phyloP scores from a whole-genome alignment of 331 rosid species.

The Rosa hybrid region DNA sequence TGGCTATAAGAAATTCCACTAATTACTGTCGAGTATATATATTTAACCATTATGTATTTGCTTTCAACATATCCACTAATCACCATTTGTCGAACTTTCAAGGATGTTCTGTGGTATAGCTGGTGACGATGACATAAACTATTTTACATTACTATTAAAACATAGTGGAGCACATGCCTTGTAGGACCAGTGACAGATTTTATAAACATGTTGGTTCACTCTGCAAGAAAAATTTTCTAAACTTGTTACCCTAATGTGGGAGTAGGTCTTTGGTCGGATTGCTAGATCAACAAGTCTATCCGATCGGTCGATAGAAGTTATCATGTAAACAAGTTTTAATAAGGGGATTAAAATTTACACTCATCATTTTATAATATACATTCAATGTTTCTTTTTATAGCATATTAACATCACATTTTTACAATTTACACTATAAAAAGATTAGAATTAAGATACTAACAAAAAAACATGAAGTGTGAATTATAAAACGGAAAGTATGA shows the following conservation, averaged over 20 bases:
- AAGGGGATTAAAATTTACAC: too few relatives aligned
- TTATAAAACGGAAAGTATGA: too few relatives aligned
- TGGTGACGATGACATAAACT: neutral
- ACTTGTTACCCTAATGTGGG: neutral
- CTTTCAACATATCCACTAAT: constrained; percentile 2
- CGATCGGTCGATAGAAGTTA: neutral
- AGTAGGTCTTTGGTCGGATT: neutral
- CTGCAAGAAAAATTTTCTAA: neutral
- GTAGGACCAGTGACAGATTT: neutral
- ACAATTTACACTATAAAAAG: too few relatives aligned
- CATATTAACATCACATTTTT: too few relatives aligned
- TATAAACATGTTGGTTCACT: neutral
- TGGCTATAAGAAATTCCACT: constrained; percentile 16
- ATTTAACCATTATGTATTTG: neutral
- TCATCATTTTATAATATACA: too few relatives aligned
- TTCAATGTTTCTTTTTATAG: too few relatives aligned
- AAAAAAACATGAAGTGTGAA: too few relatives aligned
- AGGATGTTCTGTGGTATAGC: neutral
- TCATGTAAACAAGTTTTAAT: neutral
- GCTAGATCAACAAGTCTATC: neutral
- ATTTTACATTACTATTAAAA: neutral
- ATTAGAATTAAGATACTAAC: too few relatives aligned
- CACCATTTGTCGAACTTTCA: neutral
- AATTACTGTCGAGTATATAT: neutral
- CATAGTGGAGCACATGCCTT: neutral